Evolutionary conservation across 192 early-diverging fungal genomes (phyloP).

Genomic region (Ambispora gerdemannii): DNA sequence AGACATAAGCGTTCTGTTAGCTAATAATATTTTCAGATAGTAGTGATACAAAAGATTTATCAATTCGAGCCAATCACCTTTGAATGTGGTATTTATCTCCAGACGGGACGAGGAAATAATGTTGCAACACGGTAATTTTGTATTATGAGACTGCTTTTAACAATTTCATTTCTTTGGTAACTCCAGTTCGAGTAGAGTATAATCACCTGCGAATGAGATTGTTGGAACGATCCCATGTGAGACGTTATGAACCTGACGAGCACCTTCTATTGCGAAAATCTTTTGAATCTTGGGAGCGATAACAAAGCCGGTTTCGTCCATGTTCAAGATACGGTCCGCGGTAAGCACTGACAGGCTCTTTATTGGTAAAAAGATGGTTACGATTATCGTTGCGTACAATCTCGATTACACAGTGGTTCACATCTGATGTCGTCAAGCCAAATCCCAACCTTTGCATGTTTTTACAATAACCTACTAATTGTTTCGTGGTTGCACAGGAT

Average conservation of each 20-base stretch:
- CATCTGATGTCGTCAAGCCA: slow-evolving; percentile 13
- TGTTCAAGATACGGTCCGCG: not conserved
- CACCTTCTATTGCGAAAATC: not conserved
- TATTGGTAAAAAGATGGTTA: slow-evolving; percentile 2
- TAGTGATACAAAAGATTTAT: too few relatives aligned
- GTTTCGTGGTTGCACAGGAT: slow-evolving; percentile 6
- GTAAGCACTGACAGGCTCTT: not conserved
- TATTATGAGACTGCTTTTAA: too few relatives aligned
- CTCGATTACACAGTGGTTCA: slow-evolving; percentile 17
- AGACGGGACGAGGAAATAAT: too few relatives aligned
- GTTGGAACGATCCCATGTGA: slow-evolving; percentile 4
- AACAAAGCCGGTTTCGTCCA: not conserved
- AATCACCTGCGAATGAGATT: not conserved
- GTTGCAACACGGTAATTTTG: too few relatives aligned
- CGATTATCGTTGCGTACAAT: not conserved
- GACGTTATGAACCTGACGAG: not conserved
- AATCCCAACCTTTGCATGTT: slow-evolving; percentile 13
- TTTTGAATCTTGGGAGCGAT: not conserved
- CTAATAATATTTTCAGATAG: too few relatives aligned
- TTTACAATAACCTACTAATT: slow-evolving; percentile 25
- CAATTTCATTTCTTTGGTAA: too few relatives aligned
- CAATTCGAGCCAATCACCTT: too few relatives aligned
- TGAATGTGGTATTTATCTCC: too few relatives aligned
- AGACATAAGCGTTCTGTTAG: too few relatives aligned
- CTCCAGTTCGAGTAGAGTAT: too few relatives aligned